Conservation (phyloP, 768 basidiomycete species). For the Ramaria rubella region DNA sequence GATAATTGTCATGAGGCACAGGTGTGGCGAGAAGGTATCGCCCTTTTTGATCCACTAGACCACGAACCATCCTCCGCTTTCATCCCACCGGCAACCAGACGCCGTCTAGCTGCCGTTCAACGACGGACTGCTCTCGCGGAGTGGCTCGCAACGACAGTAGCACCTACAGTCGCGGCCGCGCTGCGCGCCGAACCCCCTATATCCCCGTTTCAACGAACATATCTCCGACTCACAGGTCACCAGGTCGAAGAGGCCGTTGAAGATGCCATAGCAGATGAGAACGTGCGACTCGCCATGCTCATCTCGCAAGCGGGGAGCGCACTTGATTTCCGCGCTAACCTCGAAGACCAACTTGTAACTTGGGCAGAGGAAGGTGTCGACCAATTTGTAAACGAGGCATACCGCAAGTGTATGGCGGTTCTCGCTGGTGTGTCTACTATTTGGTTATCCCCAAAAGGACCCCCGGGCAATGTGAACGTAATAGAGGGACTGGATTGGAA, state of each 20-base stretch:
- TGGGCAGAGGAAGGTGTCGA: slow-evolving; percentile 80
- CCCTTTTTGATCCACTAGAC: slow-evolving; percentile 82
- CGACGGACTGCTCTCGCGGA: slow-evolving; percentile 74
- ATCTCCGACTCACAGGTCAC: slow-evolving; percentile 78
- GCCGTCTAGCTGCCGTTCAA: slow-evolving; percentile 54
- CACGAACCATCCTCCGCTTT: slow-evolving; percentile 46
- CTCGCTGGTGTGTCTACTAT: slow-evolving; percentile 69
- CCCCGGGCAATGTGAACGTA: slow-evolving; percentile 52
- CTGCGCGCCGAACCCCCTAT: slow-evolving; percentile 43
- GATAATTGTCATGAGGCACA: slow-evolving; percentile 70
- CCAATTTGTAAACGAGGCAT: slow-evolving; percentile 54
- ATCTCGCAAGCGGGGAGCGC: slow-evolving; percentile 84
- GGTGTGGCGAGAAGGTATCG: slow-evolving; percentile 82
- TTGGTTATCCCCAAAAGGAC: slow-evolving; percentile 48
- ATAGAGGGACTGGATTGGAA: slow-evolving; percentile 87
- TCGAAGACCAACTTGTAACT: slow-evolving; percentile 66
- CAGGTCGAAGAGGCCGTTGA: slow-evolving; percentile 81
- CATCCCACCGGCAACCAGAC: slow-evolving; percentile 54
- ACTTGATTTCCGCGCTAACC: slow-evolving; percentile 61
- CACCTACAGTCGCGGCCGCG: slow-evolving; percentile 56
- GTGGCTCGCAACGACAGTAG: slow-evolving; percentile 77
- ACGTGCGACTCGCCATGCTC: slow-evolving; percentile 81
- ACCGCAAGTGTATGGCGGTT: slow-evolving; percentile 77
- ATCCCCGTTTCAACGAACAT: slow-evolving; percentile 48
- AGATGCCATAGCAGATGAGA: slow-evolving; percentile 64